Evolutionary conservation across 2,329 filamentous ascomycete species (phyloP).

Genomic region (Pseudocercospora musae): DNA sequence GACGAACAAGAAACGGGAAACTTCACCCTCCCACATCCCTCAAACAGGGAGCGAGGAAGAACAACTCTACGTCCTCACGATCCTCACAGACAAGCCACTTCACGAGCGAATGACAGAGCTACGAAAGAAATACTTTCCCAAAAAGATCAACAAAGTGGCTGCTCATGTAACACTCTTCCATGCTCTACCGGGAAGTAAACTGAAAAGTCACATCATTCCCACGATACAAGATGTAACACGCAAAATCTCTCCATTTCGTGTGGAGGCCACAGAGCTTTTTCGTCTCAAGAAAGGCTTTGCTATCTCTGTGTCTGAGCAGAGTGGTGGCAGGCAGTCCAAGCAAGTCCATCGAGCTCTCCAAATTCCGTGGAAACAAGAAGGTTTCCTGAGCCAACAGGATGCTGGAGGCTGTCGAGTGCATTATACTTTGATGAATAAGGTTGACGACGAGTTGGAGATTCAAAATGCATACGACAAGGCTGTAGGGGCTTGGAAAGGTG

Average conservation of each 20-base stretch:
- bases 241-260: conserved; percentile 36
- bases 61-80: conserved; percentile 43
- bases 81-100: conserved; percentile 40
- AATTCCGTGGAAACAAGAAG: conserved; percentile 36
- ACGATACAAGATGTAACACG: conserved; percentile 32
- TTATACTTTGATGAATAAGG: conserved; percentile 50
- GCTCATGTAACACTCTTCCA: conserved; percentile 48
- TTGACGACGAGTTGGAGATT: conserved; percentile 41
- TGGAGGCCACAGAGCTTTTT: conserved; percentile 40
- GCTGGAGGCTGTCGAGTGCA: conserved; percentile 40
- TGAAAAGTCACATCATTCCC: conserved; percentile 36
- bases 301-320: conserved; percentile 35
- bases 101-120: conserved; percentile 40
- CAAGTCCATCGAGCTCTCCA: conserved; percentile 38
- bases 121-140: conserved; percentile 42
- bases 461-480: conserved; percentile 38
- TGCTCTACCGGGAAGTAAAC: conserved; percentile 42
- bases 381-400: conserved; percentile 45
- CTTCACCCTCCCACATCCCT: conserved; percentile 29
- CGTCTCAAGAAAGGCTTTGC: conserved; percentile 43
- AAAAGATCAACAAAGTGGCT: conserved; percentile 41
- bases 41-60: conserved; percentile 35
- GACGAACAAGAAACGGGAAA: background rate
- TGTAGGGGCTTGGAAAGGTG: conserved; percentile 32
- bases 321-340: conserved; percentile 32